These are phyloP conservation scores for Candida peoriensis DNA, from an alignment of 805 yeast genomes.

Conservation along the genomic window DNA sequence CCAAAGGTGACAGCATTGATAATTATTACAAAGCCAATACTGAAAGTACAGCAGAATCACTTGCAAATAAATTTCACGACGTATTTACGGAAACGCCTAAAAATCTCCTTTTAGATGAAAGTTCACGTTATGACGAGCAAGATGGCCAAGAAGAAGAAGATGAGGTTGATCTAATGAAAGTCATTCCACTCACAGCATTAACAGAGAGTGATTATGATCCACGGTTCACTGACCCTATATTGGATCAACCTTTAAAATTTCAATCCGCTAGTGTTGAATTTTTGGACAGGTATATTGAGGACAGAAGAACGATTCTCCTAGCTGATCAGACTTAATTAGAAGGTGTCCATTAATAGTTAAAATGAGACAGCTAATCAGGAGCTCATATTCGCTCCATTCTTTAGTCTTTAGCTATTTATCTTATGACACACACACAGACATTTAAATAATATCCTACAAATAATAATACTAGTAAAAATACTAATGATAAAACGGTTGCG, in stretches of 20 bases:
- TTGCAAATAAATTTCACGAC: too few species aligned
- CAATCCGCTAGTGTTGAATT: constrained; percentile 13
- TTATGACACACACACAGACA: too few species aligned
- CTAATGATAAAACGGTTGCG: too few species aligned
- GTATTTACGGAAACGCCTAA: background rate
- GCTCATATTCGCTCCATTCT: too few species aligned
- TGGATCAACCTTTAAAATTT: constrained; percentile 9
- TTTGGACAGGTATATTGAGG: constrained; percentile 16
- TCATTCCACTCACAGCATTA: constrained; percentile 9
- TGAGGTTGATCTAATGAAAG: background rate
- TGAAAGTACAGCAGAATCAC: too few species aligned
- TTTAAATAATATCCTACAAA: too few species aligned
- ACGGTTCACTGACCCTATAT: constrained; percentile 19
- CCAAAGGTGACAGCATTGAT: background rate
- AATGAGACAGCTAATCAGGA: too few species aligned
- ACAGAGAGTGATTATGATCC: constrained; percentile 22
- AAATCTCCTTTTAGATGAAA: background rate
- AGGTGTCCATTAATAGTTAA: too few species aligned
- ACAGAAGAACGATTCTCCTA: constrained; percentile 17
- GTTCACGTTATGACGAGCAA: background rate
- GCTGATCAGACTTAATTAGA: too few species aligned
- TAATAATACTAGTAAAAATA: too few species aligned
- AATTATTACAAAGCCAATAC: constrained; percentile 9
- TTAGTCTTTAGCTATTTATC: too few species aligned
- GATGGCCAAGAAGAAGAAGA: background rate